A percentile compares a stretch with the other conserved stretches of the same genome.
Evolutionary conservation across 2,329 filamentous ascomycete genomes (phyloP).

Genomic region (Trichophyton simii): DNA sequence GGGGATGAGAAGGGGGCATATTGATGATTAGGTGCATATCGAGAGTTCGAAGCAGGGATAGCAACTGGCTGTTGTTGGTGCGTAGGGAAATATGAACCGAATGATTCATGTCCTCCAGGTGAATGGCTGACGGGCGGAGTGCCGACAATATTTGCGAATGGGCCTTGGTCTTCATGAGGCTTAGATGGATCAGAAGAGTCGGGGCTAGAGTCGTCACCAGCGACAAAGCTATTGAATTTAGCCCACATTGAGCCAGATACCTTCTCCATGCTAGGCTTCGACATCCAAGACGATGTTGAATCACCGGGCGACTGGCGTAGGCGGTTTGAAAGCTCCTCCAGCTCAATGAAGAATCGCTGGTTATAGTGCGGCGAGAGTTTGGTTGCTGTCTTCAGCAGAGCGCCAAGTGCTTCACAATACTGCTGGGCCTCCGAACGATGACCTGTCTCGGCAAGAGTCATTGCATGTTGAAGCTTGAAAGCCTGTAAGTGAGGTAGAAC

Average conservation of each 20-base stretch:
- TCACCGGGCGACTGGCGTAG: slow-evolving; percentile 78
- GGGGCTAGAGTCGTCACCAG: slow-evolving; percentile 69
- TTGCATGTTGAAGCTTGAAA: slow-evolving; percentile 85
- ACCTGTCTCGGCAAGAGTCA: slow-evolving; percentile 71
- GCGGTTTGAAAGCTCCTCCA: slow-evolving; percentile 74
- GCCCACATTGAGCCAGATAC: slow-evolving; percentile 83
- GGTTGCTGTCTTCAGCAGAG: slow-evolving; percentile 66
- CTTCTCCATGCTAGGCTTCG: slow-evolving; percentile 90
- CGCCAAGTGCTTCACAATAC: slow-evolving; percentile 76
- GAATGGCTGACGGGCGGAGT: slow-evolving; percentile 64
- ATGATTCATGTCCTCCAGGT: slow-evolving; percentile 63
- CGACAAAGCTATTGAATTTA: slow-evolving; percentile 92
- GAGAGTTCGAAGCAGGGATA: slow-evolving; percentile 24
- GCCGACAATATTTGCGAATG: slow-evolving; percentile 68
- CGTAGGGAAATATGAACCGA: slow-evolving; percentile 43
- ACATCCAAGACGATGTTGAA: slow-evolving; percentile 73
- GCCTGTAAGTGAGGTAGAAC: slow-evolving; percentile 70
- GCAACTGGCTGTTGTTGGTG: slow-evolving; percentile 23
- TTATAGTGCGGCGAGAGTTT: slow-evolving; percentile 82
- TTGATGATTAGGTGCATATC: slow-evolving; percentile 31
- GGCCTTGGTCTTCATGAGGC: slow-evolving; percentile 54
- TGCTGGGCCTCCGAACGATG: slow-evolving; percentile 69
- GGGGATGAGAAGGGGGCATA: slow-evolving; percentile 40
- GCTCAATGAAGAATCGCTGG: slow-evolving; percentile 53
- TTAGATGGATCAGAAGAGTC: slow-evolving; percentile 45